Base-by-base conservation (phyloP, 116 monocot genomes). In the Dioscorea cayenensis region DNA sequence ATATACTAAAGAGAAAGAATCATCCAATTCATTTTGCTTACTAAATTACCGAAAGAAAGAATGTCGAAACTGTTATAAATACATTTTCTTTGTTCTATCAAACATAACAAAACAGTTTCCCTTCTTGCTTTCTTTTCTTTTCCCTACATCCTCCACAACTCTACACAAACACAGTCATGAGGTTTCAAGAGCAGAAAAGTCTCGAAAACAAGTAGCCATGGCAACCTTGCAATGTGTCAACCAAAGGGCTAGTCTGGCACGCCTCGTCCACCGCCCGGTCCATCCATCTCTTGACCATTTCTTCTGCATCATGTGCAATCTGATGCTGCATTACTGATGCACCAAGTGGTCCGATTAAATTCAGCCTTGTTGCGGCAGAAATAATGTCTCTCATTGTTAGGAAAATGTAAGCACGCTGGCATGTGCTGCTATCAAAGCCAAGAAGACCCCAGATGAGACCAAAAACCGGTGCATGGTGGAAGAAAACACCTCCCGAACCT, bases 391-490 rank as follows among this genome's bases (percentile, higher is more conserved):
- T 82, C 90, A 92, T 82, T 23, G 86, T 80, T 38, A 87, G 74
- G 63, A 85, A 92, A 80, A 95, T 76, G 65, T 85, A 95, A 20
- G 85, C 85, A 49, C 92, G 67, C 70, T 95, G 95, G 52, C 87
- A 76, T 29, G 85, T 86, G 37, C 50, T 55, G 19, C 85, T 77
- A 28, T 90, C 90, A 38, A 90, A 84, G 12, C 87, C 90, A 73
- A 91, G 63, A 55, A 95, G 71, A 13, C 92, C 90, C 29, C 85
- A 92, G 36, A 90, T 52, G 60, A 92, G 82, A 38, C 95, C 95
- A 76, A 95, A 95, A 36, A 92, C 73, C 1, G 92, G 85, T 29
- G 90, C 95, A 76, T 95, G 95, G 69, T 95, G 95, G 69, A 92
- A 92, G 6, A 55, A 75, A 25, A 68, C 71, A 29, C 60, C 29